phyloP scores from a whole-genome alignment of 1,284 basidiomycete genomes.

The Sanghuangporus sanghuang region DNA sequence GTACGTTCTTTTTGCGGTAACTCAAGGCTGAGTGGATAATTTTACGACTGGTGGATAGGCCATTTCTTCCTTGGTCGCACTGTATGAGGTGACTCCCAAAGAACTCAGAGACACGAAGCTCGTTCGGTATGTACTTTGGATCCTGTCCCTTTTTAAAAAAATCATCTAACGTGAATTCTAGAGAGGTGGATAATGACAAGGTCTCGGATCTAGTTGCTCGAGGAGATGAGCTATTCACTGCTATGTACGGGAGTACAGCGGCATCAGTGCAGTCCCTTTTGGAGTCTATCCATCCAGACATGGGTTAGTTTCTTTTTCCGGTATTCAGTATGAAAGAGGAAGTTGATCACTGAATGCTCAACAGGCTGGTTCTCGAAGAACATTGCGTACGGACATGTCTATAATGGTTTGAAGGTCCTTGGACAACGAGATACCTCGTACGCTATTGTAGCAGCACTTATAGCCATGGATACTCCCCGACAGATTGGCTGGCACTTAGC shows the following conservation, averaged over 20 bases:
- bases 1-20: slow-evolving; percentile 24
- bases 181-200: slow-evolving; percentile 14
- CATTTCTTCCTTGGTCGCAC: slow-evolving; percentile 40
- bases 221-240: slow-evolving; percentile 14
- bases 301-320: slow-evolving; percentile 11
- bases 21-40: not conserved
- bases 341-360: not conserved
- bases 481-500: slow-evolving; percentile 32
- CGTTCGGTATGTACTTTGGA: slow-evolving; percentile 30
- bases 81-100: slow-evolving; percentile 38
- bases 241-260: slow-evolving; percentile 19
- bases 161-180: not conserved
- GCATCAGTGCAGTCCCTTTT: slow-evolving; percentile 16
- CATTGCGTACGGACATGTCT: slow-evolving; percentile 29
- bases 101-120: slow-evolving; percentile 33
- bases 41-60: slow-evolving; percentile 26
- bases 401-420: slow-evolving; percentile 24
- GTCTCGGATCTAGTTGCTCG: slow-evolving; percentile 4
- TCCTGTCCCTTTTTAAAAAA: not conserved
- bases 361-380: slow-evolving; percentile 16
- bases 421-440: slow-evolving; percentile 29
- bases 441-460: slow-evolving; percentile 29
- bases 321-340: not conserved
- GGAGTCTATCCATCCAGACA: slow-evolving; percentile 22
- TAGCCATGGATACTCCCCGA: slow-evolving; percentile 30